Evolutionary conservation across 2,329 filamentous ascomycete species (phyloP).

Genomic region (Penicillium corylophilum): DNA sequence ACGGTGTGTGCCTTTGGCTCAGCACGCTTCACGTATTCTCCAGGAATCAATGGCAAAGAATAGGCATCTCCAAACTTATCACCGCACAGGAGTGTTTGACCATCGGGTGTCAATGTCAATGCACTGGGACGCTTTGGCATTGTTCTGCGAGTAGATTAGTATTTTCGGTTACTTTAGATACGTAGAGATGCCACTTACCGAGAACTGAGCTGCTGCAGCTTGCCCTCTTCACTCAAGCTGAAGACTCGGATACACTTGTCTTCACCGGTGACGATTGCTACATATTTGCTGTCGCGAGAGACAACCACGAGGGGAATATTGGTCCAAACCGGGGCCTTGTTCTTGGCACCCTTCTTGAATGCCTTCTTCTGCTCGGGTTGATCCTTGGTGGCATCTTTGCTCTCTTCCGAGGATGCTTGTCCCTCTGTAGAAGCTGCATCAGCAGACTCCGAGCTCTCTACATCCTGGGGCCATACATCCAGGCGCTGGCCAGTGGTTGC

Average conservation of each 20-base stretch:
- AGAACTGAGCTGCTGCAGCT: conserved; percentile 66
- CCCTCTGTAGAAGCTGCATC: conserved; percentile 27
- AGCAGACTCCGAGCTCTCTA: conserved; percentile 27
- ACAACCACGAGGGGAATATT: conserved; percentile 68
- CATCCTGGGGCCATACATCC: conserved; percentile 57
- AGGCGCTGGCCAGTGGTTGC: conserved; percentile 58
- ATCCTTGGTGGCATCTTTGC: conserved; percentile 33
- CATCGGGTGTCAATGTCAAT: conserved; percentile 67
- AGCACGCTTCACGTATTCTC: conserved; percentile 33
- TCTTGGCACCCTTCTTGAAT: conserved; percentile 20
- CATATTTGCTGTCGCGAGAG: conserved; percentile 63
- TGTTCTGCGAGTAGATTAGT: conserved; percentile 48
- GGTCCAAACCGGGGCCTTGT: conserved; percentile 41
- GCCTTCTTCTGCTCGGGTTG: conserved; percentile 14
- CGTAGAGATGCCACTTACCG: conserved; percentile 53
- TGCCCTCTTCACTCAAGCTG: conserved; percentile 60
- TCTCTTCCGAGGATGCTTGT: conserved; percentile 45
- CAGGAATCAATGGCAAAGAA: conserved; percentile 68
- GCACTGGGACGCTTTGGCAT: conserved; percentile 91
- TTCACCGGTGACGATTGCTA: conserved; percentile 79
- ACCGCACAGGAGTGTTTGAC: conserved; percentile 71
- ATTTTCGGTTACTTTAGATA: conserved; percentile 3
- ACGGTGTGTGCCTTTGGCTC: conserved; percentile 40
- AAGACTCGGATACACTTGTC: conserved; percentile 91
- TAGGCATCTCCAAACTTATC: conserved; percentile 99